Conservation (phyloP, 345 rosid species). For the Rubroshorea leprosula region DNA sequence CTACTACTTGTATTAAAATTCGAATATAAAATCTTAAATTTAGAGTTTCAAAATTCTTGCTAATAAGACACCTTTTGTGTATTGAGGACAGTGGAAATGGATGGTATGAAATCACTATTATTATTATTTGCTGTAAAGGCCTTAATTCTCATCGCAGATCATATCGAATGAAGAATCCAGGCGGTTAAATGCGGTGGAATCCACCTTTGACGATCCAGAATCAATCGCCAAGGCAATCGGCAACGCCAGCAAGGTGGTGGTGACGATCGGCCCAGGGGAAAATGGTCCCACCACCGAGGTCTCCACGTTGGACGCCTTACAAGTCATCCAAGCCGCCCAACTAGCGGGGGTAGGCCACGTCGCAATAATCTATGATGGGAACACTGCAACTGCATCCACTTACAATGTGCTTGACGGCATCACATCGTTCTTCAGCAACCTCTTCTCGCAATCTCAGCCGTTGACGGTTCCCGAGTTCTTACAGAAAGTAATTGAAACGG, state of each 20-base stretch:
- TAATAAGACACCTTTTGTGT: no score
- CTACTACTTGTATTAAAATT: no score
- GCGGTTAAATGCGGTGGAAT: constrained; percentile 85
- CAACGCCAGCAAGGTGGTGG: constrained; percentile 83
- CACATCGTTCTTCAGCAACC: constrained; percentile 67
- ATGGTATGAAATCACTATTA: no score
- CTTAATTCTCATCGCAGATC: constrained; percentile 43
- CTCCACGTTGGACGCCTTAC: constrained; percentile 64
- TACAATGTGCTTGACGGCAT: constrained; percentile 74
- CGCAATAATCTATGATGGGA: constrained; percentile 63
- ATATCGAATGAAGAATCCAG: constrained; percentile 69
- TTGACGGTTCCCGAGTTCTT: constrained; percentile 54
- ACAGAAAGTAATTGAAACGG: constrained; percentile 58
- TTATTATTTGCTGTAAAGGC: no score
- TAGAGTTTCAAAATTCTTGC: no score
- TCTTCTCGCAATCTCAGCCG: constrained; percentile 60
- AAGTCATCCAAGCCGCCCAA: constrained; percentile 72
- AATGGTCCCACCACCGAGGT: constrained; percentile 63
- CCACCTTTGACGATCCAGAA: constrained; percentile 58
- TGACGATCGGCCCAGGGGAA: constrained; percentile 67
- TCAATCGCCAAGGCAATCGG: constrained; percentile 96
- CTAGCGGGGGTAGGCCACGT: constrained; percentile 85
- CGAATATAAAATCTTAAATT: no score
- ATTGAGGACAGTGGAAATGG: no score
- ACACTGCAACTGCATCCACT: constrained; percentile 36